Percentiles rank a stretch among this genome's conserved stretches.
Conservation (phyloP, 495 filamentous ascomycete genomes). For the Aspergillus olivimuriae region DNA sequence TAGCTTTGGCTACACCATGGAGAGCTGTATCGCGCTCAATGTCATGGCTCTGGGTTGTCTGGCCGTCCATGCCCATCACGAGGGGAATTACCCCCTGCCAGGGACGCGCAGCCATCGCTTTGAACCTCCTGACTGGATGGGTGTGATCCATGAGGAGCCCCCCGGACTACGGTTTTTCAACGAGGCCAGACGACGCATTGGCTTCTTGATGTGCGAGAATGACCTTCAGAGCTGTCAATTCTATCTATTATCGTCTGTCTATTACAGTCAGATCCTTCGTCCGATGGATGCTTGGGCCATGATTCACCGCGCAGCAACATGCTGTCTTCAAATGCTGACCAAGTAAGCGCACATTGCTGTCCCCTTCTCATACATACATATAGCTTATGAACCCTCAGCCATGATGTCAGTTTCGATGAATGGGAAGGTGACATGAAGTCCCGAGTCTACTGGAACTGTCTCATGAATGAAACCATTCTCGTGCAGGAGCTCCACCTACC, state of each 20-base stretch:
- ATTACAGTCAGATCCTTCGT: slow-evolving; percentile 40
- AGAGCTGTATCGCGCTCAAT: slow-evolving; percentile 39
- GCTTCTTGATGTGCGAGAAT: slow-evolving; percentile 43
- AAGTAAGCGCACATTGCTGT: slow-evolving; percentile 27
- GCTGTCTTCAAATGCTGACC: slow-evolving; percentile 40
- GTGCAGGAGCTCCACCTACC: slow-evolving; percentile 44
- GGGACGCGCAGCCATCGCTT: slow-evolving; percentile 30
- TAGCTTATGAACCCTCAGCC: slow-evolving; percentile 20
- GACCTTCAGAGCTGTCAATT: slow-evolving; percentile 43
- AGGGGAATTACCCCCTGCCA: slow-evolving; percentile 40
- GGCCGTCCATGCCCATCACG: slow-evolving; percentile 36
- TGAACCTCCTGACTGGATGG: slow-evolving; percentile 40
- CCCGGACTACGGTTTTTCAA: slow-evolving; percentile 42
- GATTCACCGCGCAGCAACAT: slow-evolving; percentile 43
- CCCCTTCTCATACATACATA: neutral
- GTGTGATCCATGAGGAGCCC: slow-evolving; percentile 35
- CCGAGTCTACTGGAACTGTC: slow-evolving; percentile 43
- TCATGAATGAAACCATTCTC: slow-evolving; percentile 45
- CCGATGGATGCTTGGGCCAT: slow-evolving; percentile 44
- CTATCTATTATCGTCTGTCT: slow-evolving; percentile 40
- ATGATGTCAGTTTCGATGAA: slow-evolving; percentile 39
- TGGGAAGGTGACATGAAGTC: slow-evolving; percentile 49
- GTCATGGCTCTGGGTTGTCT: slow-evolving; percentile 41
- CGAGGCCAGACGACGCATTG: slow-evolving; percentile 40
- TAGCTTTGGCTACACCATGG: slow-evolving; percentile 38